Evolutionary conservation across 805 yeast genomes (phyloP).

Genomic region (Barnettozyma vustinii): DNA sequence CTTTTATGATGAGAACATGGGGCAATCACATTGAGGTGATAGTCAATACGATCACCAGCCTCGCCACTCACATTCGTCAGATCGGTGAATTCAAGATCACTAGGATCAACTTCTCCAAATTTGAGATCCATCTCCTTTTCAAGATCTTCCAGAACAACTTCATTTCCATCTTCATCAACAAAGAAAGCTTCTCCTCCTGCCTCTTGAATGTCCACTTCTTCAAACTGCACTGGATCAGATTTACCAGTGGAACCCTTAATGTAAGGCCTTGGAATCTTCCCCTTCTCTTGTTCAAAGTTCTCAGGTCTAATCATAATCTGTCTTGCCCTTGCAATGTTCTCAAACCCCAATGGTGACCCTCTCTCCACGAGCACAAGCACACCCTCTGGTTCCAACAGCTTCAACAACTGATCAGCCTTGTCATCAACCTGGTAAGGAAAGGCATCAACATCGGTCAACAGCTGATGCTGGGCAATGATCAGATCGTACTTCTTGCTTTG

Average conservation of each 20-base stretch:
- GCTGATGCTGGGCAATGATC: conserved; percentile 77
- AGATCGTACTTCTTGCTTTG: conserved; percentile 57
- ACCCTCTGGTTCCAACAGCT: conserved; percentile 71
- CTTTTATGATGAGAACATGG: conserved; percentile 87
- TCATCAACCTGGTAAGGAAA: conserved; percentile 74
- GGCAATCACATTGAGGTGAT: conserved; percentile 65
- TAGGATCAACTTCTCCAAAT: conserved; percentile 37
- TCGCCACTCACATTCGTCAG: conserved; percentile 9
- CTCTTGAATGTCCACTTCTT: conserved; percentile 15
- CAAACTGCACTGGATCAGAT: conserved; percentile 3
- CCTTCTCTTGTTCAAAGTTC: conserved; percentile 44
- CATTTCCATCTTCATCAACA: conserved; percentile 17
- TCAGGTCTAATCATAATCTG: conserved; percentile 89
- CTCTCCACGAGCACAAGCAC: conserved; percentile 75
- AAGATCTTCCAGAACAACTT: conserved; percentile 1
- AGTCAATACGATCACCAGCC: conserved; percentile 21
- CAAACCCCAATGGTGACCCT: conserved; percentile 88
- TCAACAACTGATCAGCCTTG: conserved; percentile 52
- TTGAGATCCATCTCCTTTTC: conserved; percentile 30
- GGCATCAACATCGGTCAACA: conserved; percentile 51
- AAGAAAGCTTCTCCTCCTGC: conserved; percentile 21
- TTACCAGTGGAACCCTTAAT: conserved; percentile 41
- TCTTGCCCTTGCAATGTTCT: conserved; percentile 82
- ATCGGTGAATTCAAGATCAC: conserved; percentile 37
- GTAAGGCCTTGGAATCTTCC: conserved; percentile 69